Evolutionary conservation across 148 eudicot species (phyloP).

Genomic region (Nepenthes mirabilis): DNA sequence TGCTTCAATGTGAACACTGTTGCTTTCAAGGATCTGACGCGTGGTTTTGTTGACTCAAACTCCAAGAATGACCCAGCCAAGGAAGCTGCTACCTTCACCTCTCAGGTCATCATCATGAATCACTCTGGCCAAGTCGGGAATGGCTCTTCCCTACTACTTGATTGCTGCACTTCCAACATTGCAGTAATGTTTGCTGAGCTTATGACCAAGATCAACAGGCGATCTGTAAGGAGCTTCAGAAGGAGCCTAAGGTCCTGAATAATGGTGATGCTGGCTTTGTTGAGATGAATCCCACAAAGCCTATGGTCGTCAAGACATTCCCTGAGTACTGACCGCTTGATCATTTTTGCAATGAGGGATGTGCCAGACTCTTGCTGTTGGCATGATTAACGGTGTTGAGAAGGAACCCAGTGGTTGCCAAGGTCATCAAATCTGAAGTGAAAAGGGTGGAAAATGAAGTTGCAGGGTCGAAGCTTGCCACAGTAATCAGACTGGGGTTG

Average conservation of each 20-base stretch:
- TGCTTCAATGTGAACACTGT: constrained; percentile 24
- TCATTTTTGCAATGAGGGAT: constrained; percentile 22
- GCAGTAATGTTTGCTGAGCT: constrained; percentile 22
- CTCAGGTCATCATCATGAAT: constrained; percentile 26
- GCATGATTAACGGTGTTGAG: constrained; percentile 29
- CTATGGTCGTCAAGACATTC: constrained; percentile 27
- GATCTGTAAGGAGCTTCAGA: constrained; percentile 24
- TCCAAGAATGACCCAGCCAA: constrained; percentile 25
- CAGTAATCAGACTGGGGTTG: no score
- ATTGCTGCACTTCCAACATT: constrained; percentile 23
- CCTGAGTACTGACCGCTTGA: constrained; percentile 19
- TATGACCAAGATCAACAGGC: constrained; percentile 23
- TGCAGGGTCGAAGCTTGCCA: no score
- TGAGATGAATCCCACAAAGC: constrained; percentile 24
- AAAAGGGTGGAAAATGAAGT: constrained; percentile 32
- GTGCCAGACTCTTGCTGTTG: constrained; percentile 24
- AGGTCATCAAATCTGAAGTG: constrained; percentile 31
- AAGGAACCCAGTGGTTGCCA: constrained; percentile 31
- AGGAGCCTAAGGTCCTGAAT: constrained; percentile 24
- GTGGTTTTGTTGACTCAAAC: constrained; percentile 22
- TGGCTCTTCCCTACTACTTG: constrained; percentile 19
- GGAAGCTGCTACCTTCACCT: constrained; percentile 20
- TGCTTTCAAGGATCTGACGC: constrained; percentile 25
- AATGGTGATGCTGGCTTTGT: constrained; percentile 23
- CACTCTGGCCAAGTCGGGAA: constrained; percentile 22